Evolutionary conservation across 2,329 filamentous ascomycete genomes (phyloP), one percentile per base, ranked within the genome.

Genomic region (Phialemoniopsis sp.): DNA sequence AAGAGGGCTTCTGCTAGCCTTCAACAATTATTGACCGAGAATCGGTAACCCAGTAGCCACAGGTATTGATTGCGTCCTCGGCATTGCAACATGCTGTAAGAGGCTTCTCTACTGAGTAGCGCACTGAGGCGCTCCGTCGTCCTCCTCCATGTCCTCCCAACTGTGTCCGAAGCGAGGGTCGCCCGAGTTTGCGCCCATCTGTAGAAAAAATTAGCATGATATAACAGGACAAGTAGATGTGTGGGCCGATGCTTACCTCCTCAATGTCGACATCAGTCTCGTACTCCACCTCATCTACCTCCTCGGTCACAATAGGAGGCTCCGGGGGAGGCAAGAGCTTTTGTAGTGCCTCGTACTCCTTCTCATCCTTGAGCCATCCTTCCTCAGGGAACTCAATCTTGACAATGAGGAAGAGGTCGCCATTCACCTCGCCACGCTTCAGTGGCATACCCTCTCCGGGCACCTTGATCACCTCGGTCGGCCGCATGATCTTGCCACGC

Each of bases 361-460:
- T 76, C n/a, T 88, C 79, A 41, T 86, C 76, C 47, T 78, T 71
- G 42, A 90, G 70, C 89, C 89, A 97, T 18, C 82, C 86, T 52
- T 91, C 82, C 51, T 90, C 81, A 3, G 93, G 93, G 68, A 97
- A 97, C 39, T 88, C 78, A 46, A 98, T 77, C 53, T 93, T 83
- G 47, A 96, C 83, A 29, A 86, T 69, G 32, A 98, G 72, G 63
- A 91, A 98, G 14, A 98, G 69, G 55, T 97, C 89, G 32, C 93
- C 93, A 58, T 81, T 89, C 5, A 68, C 57, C 30, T 98, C 93
- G 46, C 84, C 87, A 41, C 83, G 82, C 74, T 96, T 96, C 51
- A 83, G 64, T 3, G 93, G 93, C 93, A 98, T 98, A 44, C 93
- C 93, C 67, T 98, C 93, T 18, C 89, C 89, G 3, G 74, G 64